These are phyloP conservation scores for Termitomyces sp. DNA, from an alignment of 768 basidiomycete genomes.

Conservation along the genomic window DNA sequence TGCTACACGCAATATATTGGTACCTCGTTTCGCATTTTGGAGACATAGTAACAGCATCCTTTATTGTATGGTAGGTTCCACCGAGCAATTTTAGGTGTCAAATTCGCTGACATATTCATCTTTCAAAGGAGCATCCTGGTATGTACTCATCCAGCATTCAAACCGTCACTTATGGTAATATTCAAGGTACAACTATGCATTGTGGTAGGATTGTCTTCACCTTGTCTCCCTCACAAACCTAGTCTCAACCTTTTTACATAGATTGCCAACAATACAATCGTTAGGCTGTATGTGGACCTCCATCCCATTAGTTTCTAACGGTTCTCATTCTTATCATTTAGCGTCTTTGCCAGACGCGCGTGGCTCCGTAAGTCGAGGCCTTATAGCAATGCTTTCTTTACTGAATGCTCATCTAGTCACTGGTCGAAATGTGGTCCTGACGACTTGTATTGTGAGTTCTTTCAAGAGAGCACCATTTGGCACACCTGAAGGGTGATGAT, in stretches of 20 bases:
- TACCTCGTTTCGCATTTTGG: neutral
- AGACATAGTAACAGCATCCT: neutral
- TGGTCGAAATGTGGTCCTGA: neutral
- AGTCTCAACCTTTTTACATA: neutral
- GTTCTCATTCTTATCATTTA: neutral
- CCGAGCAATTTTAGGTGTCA: neutral
- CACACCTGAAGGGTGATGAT: neutral
- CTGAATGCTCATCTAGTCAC: neutral
- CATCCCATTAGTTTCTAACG: neutral
- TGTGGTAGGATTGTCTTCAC: neutral
- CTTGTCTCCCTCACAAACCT: neutral
- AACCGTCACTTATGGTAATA: neutral
- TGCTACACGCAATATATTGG: neutral
- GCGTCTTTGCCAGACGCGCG: neutral
- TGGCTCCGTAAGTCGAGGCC: neutral
- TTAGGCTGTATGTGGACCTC: neutral
- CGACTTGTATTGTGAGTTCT: conserved; percentile 1
- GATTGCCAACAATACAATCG: neutral
- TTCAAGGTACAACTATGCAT: conserved; percentile 1
- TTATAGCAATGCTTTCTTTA: neutral
- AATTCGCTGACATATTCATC: neutral
- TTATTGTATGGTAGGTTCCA: neutral
- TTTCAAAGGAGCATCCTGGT: neutral
- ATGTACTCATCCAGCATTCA: neutral
- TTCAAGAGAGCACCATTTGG: neutral